Percentiles rank a stretch among this genome's conserved stretches.
These are phyloP conservation scores for Monotropa hypopitys DNA, from an alignment of 179 eudicot species.

Conservation along the genomic window DNA sequence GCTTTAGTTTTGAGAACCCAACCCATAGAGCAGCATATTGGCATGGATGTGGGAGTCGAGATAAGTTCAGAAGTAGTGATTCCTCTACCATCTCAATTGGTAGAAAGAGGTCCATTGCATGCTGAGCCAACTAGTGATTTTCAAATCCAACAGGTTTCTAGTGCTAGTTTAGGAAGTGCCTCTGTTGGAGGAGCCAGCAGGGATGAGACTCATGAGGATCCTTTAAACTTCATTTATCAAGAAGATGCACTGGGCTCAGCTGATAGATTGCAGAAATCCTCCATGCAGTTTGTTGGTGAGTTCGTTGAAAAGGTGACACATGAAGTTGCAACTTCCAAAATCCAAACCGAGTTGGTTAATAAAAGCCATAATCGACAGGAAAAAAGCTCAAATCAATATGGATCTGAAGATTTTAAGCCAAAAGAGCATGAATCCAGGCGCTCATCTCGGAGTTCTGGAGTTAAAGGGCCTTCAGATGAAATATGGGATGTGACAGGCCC, in stretches of 20 bases:
- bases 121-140: constrained; percentile 1
- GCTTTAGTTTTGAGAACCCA: constrained; percentile 19
- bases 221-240: constrained; percentile 15
- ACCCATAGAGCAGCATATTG: constrained; percentile 10
- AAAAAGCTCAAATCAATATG: constrained; percentile 13
- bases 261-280: constrained; percentile 43
- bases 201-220: constrained; percentile 18
- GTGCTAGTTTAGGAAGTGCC: constrained; percentile 12
- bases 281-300: constrained; percentile 40
- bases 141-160: not conserved
- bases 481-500: constrained; percentile 50
- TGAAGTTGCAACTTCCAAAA: constrained; percentile 44
- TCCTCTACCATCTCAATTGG: constrained; percentile 1
- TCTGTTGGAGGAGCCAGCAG: constrained; percentile 12
- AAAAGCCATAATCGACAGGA: constrained; percentile 16
- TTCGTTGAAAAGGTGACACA: constrained; percentile 39
- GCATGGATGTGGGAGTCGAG: not conserved
- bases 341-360: constrained; percentile 14
- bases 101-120: not conserved
- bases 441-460: constrained; percentile 30
- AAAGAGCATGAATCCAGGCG: constrained; percentile 29
- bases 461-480: constrained; percentile 49
- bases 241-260: constrained; percentile 50
- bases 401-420: constrained; percentile 18
- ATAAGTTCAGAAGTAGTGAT: not conserved